These are phyloP conservation scores for Kluyveromyces sp. DNA, from an alignment of 1,139 yeast species.

Conservation along the genomic window DNA sequence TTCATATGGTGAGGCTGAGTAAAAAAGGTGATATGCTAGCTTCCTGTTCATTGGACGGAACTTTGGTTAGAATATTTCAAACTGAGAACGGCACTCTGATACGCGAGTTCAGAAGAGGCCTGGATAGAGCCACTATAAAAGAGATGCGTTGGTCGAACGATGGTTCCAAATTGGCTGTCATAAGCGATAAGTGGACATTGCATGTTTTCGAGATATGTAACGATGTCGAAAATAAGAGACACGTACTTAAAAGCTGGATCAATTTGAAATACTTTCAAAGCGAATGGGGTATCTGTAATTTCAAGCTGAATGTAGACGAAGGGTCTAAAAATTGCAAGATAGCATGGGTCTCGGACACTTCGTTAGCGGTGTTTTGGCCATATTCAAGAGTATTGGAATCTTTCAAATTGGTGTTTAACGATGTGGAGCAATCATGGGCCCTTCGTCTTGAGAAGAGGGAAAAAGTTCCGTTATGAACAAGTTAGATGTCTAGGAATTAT, in stretches of 20 bases:
- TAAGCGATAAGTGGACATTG: conserved; percentile 82
- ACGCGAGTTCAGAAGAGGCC: conserved; percentile 80
- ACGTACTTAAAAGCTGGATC: conserved; percentile 51
- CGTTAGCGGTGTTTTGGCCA: conserved; percentile 71
- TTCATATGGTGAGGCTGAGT: conserved; percentile 62
- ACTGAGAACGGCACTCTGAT: conserved; percentile 65
- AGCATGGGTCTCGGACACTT: conserved; percentile 39
- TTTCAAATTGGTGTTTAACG: conserved; percentile 1
- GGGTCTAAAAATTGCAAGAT: conserved; percentile 26
- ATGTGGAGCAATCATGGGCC: background rate
- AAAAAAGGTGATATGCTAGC: conserved; percentile 76
- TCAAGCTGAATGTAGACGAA: conserved; percentile 5
- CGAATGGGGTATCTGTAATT: conserved; percentile 81
- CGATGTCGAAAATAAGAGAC: conserved; percentile 47
- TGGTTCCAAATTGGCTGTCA: conserved; percentile 69
- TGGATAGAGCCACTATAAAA: conserved; percentile 73
- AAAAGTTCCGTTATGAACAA: background rate
- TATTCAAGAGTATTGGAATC: background rate
- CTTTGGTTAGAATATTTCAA: conserved; percentile 73
- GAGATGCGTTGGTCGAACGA: conserved; percentile 80
- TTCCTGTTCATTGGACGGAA: conserved; percentile 82
- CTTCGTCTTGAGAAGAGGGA: conserved; percentile 1
- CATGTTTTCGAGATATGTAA: conserved; percentile 61
- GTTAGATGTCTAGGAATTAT: background rate
- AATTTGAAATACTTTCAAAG: conserved; percentile 73